Percentiles rank a stretch among this genome's conserved stretches.
Conservation (phyloP, 768 basidiomycete species). For the Leccinum boreale region DNA sequence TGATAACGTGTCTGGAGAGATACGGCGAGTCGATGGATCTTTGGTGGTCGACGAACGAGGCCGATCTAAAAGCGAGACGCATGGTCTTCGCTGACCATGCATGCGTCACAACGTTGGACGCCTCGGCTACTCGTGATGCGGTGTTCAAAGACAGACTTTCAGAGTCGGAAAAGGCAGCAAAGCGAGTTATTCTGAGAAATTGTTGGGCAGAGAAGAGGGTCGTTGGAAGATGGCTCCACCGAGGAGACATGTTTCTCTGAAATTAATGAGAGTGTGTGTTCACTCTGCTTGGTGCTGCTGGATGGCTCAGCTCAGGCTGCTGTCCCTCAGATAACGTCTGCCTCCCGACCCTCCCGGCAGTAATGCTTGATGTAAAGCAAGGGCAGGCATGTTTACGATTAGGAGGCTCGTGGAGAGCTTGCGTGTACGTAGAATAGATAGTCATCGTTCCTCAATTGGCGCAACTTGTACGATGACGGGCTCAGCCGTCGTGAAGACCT, state of each 20-base stretch:
- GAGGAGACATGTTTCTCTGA: constrained; percentile 26
- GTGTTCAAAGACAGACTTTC: constrained; percentile 23
- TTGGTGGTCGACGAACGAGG: constrained; percentile 41
- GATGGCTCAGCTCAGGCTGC: constrained; percentile 3
- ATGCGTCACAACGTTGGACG: constrained; percentile 37
- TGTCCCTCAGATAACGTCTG: neutral
- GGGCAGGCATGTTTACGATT: neutral
- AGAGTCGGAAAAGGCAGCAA: constrained; percentile 20
- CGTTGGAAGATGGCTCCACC: constrained; percentile 18
- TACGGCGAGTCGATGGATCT: constrained; percentile 30
- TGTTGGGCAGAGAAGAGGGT: constrained; percentile 27
- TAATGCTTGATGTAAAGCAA: neutral
- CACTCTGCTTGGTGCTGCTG: constrained; percentile 12
- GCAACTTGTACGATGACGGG: constrained; percentile 1
- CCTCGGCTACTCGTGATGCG: constrained; percentile 12
- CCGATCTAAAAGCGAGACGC: constrained; percentile 27
- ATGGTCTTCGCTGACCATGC: constrained; percentile 39
- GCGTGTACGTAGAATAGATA: constrained; percentile 16
- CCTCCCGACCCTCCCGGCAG: neutral
- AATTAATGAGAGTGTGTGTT: constrained; percentile 24
- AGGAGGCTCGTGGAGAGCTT: constrained; percentile 3
- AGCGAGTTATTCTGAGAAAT: constrained; percentile 25
- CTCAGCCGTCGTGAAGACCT: constrained; percentile 4
- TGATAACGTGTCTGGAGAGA: constrained; percentile 31
- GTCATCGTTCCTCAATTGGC: constrained; percentile 9